Conservation (phyloP, 2,329 filamentous ascomycete species). For the Sporothrix mexicana region DNA sequence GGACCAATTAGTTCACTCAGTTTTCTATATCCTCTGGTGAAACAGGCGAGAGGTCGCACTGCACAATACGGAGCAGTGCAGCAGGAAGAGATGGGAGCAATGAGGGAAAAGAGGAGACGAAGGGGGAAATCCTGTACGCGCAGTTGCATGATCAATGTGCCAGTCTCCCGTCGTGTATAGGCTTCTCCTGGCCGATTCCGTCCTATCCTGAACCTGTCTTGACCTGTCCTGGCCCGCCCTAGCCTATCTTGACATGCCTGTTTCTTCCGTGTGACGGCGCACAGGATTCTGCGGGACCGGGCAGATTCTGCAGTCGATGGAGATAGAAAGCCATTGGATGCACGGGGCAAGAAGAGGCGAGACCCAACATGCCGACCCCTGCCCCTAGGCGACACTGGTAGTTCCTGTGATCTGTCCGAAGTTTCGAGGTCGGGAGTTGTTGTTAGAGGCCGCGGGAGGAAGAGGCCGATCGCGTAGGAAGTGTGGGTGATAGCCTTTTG, state of each 20-base stretch:
- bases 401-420: neutral
- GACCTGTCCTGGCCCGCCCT: neutral
- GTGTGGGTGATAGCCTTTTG: neutral
- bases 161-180: too few relatives aligned
- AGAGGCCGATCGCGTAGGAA: neutral
- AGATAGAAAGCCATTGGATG: slow-evolving; percentile 24
- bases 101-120: neutral
- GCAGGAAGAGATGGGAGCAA: neutral
- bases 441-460: neutral
- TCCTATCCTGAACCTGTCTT: too few relatives aligned
- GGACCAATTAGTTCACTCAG: neutral
- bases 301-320: slow-evolving; percentile 30
- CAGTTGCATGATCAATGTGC: slow-evolving; percentile 8
- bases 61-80: slow-evolving; percentile 9
- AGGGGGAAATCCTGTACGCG: neutral
- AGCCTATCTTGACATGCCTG: slow-evolving; percentile 24
- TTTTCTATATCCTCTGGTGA: slow-evolving; percentile 12
- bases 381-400: neutral
- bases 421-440: neutral
- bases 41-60: slow-evolving; percentile 14
- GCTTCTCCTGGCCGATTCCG: too few relatives aligned
- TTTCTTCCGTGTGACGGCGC: slow-evolving; percentile 9
- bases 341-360: slow-evolving; percentile 32
- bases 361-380: slow-evolving; percentile 9
- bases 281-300: slow-evolving; percentile 27